phyloP scores from a whole-genome alignment of 2,329 filamentous ascomycete species.

The Sporothrix schenckii region DNA sequence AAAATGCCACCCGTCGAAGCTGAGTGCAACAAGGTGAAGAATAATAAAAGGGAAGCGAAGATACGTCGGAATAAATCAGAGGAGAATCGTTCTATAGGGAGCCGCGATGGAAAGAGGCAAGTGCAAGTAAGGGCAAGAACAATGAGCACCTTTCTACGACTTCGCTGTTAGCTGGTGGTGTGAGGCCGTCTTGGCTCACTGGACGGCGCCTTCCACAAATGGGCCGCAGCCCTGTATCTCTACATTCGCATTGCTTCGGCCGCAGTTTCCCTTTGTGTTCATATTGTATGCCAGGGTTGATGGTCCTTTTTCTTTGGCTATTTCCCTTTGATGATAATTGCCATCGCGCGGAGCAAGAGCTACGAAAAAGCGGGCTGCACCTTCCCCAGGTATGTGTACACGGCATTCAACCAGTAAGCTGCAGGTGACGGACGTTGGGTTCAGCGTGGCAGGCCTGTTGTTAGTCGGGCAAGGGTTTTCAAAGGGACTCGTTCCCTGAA shows the following conservation, averaged over 20 bases:
- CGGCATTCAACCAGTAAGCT: neutral
- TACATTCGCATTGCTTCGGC: neutral
- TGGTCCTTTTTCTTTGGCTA: neutral
- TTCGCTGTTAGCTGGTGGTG: slow-evolving; percentile 13
- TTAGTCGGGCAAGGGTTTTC: slow-evolving; percentile 11
- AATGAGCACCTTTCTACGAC: neutral
- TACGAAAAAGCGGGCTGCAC: neutral
- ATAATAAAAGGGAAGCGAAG: neutral
- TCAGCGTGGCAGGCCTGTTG: neutral
- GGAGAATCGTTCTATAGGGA: neutral
- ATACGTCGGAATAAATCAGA: neutral
- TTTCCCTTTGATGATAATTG: neutral
- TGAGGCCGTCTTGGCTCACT: slow-evolving; percentile 20
- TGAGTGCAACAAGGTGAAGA: neutral
- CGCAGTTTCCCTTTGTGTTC: neutral
- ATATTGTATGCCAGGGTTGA: neutral
- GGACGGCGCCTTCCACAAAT: slow-evolving; percentile 20
- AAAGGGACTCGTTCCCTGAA: slow-evolving; percentile 11
- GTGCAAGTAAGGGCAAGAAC: neutral
- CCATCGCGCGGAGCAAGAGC: neutral
- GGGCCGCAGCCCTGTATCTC: neutral
- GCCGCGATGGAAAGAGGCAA: neutral
- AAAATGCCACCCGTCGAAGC: neutral
- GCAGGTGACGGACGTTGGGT: slow-evolving; percentile 17
- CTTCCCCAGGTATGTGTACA: no score